phyloP scores from a whole-genome alignment of 495 filamentous ascomycete genomes.

The Xylaria curta region DNA sequence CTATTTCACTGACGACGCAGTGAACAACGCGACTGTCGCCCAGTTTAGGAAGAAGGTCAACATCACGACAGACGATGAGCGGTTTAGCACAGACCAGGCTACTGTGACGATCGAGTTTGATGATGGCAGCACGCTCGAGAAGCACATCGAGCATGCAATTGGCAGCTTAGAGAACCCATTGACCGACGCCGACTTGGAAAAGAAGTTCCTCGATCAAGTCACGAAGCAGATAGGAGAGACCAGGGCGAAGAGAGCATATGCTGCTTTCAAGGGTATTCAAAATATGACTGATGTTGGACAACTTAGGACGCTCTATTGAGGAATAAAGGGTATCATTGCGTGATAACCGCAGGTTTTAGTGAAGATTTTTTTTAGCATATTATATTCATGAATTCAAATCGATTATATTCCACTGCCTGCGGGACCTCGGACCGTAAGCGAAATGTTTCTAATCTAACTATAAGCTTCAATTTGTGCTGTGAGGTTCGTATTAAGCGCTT shows the following conservation, averaged over 20 bases:
- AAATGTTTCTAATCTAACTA: background rate
- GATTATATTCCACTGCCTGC: background rate
- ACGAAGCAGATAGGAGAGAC: conserved; percentile 31
- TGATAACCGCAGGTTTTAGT: background rate
- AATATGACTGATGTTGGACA: conserved; percentile 38
- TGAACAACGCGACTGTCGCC: conserved; percentile 46
- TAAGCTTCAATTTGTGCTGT: background rate
- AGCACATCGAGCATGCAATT: conserved; percentile 57
- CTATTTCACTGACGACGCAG: conserved; percentile 56
- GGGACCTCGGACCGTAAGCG: background rate
- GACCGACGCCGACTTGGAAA: conserved; percentile 49
- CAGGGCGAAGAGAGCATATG: conserved; percentile 44
- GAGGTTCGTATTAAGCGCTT: background rate
- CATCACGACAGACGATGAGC: conserved; percentile 46
- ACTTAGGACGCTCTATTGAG: conserved; percentile 33
- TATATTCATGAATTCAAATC: background rate
- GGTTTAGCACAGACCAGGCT: conserved; percentile 51
- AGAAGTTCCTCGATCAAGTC: conserved; percentile 56
- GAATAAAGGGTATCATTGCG: background rate
- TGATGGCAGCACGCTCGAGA: conserved; percentile 46
- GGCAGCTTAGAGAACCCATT: conserved; percentile 57
- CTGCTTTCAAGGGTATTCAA: conserved; percentile 42
- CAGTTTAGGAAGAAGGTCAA: conserved; percentile 49
- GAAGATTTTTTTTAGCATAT: background rate
- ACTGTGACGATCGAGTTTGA: conserved; percentile 45